These are phyloP conservation scores for Plicaturopsis crispa DNA, from an alignment of 768 basidiomycete genomes.

Conservation along the genomic window DNA sequence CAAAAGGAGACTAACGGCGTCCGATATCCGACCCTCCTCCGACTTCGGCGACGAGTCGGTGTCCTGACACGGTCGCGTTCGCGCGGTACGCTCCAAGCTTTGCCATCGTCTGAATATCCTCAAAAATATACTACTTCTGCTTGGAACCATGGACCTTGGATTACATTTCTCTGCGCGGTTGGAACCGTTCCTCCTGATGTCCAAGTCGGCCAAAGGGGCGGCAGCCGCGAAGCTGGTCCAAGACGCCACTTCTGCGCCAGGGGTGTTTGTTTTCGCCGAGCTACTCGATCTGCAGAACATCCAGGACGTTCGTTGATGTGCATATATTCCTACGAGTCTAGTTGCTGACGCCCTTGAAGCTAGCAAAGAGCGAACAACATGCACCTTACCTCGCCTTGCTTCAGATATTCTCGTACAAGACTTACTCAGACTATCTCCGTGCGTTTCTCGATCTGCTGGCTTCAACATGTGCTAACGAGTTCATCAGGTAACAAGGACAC, in stretches of 20 bases:
- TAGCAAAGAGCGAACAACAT: slow-evolving; percentile 59
- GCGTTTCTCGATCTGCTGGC: slow-evolving; percentile 9
- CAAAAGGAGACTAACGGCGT: too few relatives aligned
- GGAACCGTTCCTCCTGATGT: slow-evolving; percentile 89
- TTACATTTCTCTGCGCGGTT: slow-evolving; percentile 60
- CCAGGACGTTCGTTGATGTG: slow-evolving; percentile 54
- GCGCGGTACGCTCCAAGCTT: too few relatives aligned
- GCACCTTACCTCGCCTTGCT: slow-evolving; percentile 56
- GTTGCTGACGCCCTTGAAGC: too few relatives aligned
- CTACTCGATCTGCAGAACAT: slow-evolving; percentile 78
- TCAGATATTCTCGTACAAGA: slow-evolving; percentile 86
- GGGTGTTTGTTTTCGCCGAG: slow-evolving; percentile 90
- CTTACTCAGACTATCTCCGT: slow-evolving; percentile 80
- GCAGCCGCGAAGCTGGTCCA: slow-evolving; percentile 85
- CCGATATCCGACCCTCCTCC: too few relatives aligned
- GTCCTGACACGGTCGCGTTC: too few relatives aligned
- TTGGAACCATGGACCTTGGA: slow-evolving; percentile 59
- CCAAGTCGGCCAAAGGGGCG: slow-evolving; percentile 86
- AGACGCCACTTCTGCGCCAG: slow-evolving; percentile 83
- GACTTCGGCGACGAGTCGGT: too few relatives aligned
- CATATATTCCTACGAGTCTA: too few relatives aligned
- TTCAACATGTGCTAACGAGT: neutral
- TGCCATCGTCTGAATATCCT: too few relatives aligned
- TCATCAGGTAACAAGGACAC: slow-evolving; percentile 53
- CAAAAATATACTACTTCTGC: too few relatives aligned